These are phyloP conservation scores for Blastobotrys mokoenaii DNA, from an alignment of 805 yeast species.

Conservation along the genomic window DNA sequence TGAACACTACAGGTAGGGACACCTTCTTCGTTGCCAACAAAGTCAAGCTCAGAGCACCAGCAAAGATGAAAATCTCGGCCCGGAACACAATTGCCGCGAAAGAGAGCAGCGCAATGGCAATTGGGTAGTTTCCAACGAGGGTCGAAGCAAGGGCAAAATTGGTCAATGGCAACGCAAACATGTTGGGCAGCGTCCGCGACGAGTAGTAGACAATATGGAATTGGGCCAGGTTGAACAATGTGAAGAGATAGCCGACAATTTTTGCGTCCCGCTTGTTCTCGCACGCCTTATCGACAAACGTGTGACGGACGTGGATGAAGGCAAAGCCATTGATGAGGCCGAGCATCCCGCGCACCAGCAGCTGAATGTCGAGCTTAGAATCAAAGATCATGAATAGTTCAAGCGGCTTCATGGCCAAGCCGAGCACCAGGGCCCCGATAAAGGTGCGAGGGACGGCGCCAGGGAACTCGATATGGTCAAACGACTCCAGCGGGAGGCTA, in stretches of 20 bases:
- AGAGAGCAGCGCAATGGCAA: slow-evolving; percentile 46
- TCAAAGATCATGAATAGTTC: slow-evolving; percentile 15
- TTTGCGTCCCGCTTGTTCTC: slow-evolving; percentile 1
- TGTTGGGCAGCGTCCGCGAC: slow-evolving; percentile 83
- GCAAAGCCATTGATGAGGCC: slow-evolving; percentile 54
- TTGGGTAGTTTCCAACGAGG: slow-evolving; percentile 40
- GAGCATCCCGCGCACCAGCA: slow-evolving; percentile 47
- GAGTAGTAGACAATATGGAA: slow-evolving; percentile 76
- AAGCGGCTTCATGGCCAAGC: slow-evolving; percentile 36
- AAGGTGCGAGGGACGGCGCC: slow-evolving; percentile 88
- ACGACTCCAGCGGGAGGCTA: slow-evolving; percentile 47
- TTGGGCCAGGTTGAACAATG: slow-evolving; percentile 51
- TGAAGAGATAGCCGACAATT: slow-evolving; percentile 40
- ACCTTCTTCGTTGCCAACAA: slow-evolving; percentile 41
- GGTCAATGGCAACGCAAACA: slow-evolving; percentile 66
- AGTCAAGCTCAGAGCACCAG: slow-evolving; percentile 36
- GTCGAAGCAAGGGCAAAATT: slow-evolving; percentile 45
- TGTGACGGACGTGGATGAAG: slow-evolving; percentile 42
- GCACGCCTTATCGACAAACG: slow-evolving; percentile 18
- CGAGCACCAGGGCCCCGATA: slow-evolving; percentile 54
- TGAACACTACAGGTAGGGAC: slow-evolving; percentile 29
- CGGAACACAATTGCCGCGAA: slow-evolving; percentile 65
- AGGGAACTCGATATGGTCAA: slow-evolving; percentile 73
- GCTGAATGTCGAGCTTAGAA: slow-evolving; percentile 44
- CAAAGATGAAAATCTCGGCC: slow-evolving; percentile 44